Base-by-base conservation (phyloP, 2,329 filamentous ascomycete genomes). In the Neurospora sp. region DNA sequence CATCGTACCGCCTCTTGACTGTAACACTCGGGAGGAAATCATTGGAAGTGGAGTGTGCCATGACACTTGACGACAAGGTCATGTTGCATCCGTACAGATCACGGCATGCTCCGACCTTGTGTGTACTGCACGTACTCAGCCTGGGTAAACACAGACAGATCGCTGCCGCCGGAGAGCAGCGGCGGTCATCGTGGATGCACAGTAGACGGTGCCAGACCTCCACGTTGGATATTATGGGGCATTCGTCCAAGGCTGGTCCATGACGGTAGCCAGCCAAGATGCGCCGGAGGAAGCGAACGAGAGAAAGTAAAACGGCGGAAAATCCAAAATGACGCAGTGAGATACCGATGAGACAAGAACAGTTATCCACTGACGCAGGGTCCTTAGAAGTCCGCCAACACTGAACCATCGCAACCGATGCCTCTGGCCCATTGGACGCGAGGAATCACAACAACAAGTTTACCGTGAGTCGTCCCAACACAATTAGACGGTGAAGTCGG, bases 1-100 rank as follows among this genome's bases (percentile, higher is more conserved):
- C 28, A 62, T 62, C 52, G 52, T 62, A 62, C 52, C 28, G 52
- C 52, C 52, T 62, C 52, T 17, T 62, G 66, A 70, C 43, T 67
- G 72, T 74, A 72, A 68, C 70, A 73, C 74, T 71, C 66, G 69
- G 70, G 70, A 69, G 68, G 65, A 71, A 66, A 70, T 73, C 73
- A 71, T 73, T 72, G 72, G 72, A 70, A 71, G 62, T 70, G 65
- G 67, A 68, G 65, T 66, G 66, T 67, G 73, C 73, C 72, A 75
- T 73, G 75, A 67, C 73, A 73, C 69, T 70, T 69, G 68, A 65
- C 41, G 69, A 69, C 68, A 70, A 67, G 52, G 38, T 57, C 66
- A 70, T 70, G 69, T 57, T 39, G 43, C 43, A 65, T 28, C 46
- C 57, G 36, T 52, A 65, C 57, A 68, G 36, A 66, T 71, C 70